A percentile compares a stretch with the other conserved stretches of the same genome.
Conservation (phyloP, 73 alveolate genomes). For the Tetrahymena borealis region DNA sequence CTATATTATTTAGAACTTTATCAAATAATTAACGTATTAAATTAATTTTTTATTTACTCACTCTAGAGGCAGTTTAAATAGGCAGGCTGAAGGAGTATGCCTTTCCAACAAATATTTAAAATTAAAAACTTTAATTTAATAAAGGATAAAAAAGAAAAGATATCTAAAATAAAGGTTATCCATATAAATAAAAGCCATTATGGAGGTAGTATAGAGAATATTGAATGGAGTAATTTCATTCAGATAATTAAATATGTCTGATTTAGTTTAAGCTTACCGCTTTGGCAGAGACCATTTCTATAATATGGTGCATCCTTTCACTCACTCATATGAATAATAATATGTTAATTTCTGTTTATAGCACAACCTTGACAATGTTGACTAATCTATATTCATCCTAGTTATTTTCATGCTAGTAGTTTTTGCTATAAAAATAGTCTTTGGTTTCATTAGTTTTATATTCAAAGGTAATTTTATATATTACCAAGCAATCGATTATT, state of each 20-base stretch:
- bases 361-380: not conserved
- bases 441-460: not conserved
- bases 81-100: too few species aligned
- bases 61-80: too few species aligned
- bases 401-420: not conserved
- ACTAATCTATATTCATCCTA: not conserved
- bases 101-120: too few species aligned
- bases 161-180: not conserved
- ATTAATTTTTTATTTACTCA: too few species aligned
- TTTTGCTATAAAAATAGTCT: not conserved
- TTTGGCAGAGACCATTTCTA: not conserved
- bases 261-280: not conserved
- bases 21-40: too few species aligned
- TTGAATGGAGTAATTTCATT: not conserved
- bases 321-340: not conserved
- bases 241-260: too few species aligned
- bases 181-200: not conserved
- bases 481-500: too few species aligned
- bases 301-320: not conserved
- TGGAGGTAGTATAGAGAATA: not conserved
- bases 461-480: slow-evolving; percentile 1
- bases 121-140: not conserved
- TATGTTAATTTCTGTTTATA: not conserved
- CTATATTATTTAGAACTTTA: too few species aligned
- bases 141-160: not conserved